phyloP scores from a whole-genome alignment of 2,329 filamentous ascomycete species.

The Fusarium sp. region DNA sequence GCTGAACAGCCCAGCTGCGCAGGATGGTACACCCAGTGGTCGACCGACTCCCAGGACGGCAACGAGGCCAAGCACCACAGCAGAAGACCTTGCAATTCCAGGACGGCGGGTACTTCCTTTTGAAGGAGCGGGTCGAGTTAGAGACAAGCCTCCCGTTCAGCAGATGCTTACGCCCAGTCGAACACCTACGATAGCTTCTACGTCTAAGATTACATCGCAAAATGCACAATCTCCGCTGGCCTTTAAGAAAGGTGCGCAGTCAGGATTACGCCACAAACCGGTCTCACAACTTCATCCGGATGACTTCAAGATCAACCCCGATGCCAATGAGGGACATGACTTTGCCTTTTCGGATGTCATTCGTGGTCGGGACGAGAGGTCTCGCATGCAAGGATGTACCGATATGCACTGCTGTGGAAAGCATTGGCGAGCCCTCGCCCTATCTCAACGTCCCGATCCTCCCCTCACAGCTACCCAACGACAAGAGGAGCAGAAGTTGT shows the following conservation, averaged over 20 bases:
- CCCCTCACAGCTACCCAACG: slow-evolving; percentile 52
- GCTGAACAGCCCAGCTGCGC: slow-evolving; percentile 48
- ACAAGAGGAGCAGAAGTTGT: slow-evolving; percentile 60
- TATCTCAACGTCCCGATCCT: slow-evolving; percentile 58
- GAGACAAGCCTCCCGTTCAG: slow-evolving; percentile 27
- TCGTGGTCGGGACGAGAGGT: slow-evolving; percentile 75
- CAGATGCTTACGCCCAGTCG: slow-evolving; percentile 16
- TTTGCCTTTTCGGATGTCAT: slow-evolving; percentile 82
- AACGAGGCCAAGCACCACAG: slow-evolving; percentile 21
- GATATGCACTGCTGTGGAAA: slow-evolving; percentile 81
- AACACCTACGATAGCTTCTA: slow-evolving; percentile 1
- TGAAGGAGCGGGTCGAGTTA: slow-evolving; percentile 30
- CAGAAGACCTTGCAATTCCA: slow-evolving; percentile 50
- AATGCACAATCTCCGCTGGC: slow-evolving; percentile 29
- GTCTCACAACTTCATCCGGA: slow-evolving; percentile 68
- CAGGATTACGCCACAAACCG: slow-evolving; percentile 68
- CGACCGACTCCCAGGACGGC: slow-evolving; percentile 43
- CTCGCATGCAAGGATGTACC: slow-evolving; percentile 79
- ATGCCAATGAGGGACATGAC: slow-evolving; percentile 74
- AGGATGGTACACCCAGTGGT: slow-evolving; percentile 42
- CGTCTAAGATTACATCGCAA: slow-evolving; percentile 23
- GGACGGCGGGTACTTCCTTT: slow-evolving; percentile 58
- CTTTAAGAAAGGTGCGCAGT: slow-evolving; percentile 40
- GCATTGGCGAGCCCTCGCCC: slow-evolving; percentile 74
- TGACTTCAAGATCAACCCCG: slow-evolving; percentile 87